A percentile compares a stretch with the other conserved stretches of the same genome.
Conservation (phyloP, 768 basidiomycete genomes). For the Mycena rebaudengoi region DNA sequence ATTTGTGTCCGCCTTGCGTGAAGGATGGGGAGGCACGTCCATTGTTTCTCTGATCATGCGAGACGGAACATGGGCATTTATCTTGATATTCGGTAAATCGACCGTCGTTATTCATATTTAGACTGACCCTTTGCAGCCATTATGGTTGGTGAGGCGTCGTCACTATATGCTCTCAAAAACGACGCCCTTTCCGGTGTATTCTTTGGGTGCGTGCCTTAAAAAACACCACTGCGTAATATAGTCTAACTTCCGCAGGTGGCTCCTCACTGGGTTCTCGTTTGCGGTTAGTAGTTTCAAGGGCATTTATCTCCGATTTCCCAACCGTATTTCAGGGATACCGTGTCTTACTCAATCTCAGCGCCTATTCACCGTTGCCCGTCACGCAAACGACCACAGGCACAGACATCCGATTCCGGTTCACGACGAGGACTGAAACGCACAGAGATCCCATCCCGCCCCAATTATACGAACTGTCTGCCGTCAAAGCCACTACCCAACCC, state of each 20-base stretch:
- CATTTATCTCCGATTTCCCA: background rate
- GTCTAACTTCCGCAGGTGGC: constrained; percentile 12
- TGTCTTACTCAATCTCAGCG: constrained; percentile 24
- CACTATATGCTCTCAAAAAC: background rate
- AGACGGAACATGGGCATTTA: constrained; percentile 3
- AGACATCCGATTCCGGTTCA: constrained; percentile 11
- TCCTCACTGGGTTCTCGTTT: constrained; percentile 26
- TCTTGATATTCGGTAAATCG: too few relatives aligned
- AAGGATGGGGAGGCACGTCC: background rate
- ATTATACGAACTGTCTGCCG: background rate
- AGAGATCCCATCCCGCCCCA: background rate
- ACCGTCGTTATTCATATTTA: too few relatives aligned
- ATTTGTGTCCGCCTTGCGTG: background rate
- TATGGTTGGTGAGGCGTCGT: too few relatives aligned
- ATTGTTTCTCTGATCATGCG: background rate
- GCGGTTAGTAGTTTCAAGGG: constrained; percentile 17
- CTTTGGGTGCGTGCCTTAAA: too few relatives aligned
- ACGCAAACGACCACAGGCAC: constrained; percentile 10
- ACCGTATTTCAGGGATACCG: constrained; percentile 22
- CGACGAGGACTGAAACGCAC: constrained; percentile 9
- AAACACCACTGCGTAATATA: too few relatives aligned
- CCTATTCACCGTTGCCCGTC: background rate
- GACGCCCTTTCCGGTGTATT: background rate
- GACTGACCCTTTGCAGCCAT: too few relatives aligned
- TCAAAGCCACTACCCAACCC: background rate